phyloP scores from a whole-genome alignment of 306 rosid species.

The Trifolium subterraneum region DNA sequence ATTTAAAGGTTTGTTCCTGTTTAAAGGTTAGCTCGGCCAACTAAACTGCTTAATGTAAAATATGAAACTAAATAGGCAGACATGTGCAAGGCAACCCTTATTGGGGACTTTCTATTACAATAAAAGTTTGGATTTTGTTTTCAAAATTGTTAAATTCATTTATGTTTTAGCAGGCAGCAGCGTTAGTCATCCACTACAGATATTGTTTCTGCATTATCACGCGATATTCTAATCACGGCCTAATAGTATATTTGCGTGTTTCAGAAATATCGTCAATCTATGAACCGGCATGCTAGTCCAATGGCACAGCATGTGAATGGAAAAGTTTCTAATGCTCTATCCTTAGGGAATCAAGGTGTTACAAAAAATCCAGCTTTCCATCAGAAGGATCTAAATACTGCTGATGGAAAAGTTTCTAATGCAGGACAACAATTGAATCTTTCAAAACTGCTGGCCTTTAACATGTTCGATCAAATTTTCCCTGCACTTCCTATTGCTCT shows the following conservation, averaged over 20 bases:
- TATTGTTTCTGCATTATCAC: slow-evolving; percentile 20
- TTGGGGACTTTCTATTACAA: neutral
- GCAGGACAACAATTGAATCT: slow-evolving; percentile 7
- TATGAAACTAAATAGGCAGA: slow-evolving; percentile 8
- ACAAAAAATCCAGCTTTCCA: neutral
- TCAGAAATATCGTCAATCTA: slow-evolving; percentile 21
- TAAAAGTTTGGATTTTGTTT: neutral
- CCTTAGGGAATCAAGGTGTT: neutral
- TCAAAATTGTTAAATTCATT: neutral
- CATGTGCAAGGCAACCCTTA: neutral
- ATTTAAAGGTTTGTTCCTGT: slow-evolving; percentile 53
- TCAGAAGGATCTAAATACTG: neutral
- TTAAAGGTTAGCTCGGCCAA: too few relatives aligned
- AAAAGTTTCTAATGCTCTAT: neutral
- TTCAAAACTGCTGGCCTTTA: neutral
- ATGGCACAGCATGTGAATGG: neutral
- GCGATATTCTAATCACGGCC: slow-evolving; percentile 1
- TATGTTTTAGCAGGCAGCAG: neutral
- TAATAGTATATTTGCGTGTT: neutral
- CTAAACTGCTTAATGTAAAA: slow-evolving; percentile 9
- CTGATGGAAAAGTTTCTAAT: neutral
- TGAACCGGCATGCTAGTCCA: neutral
- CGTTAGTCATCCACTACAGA: neutral
- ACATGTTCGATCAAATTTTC: neutral
- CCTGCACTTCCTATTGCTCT: neutral